These are phyloP conservation scores for Salvia hispanica DNA, from an alignment of 257 asterid genomes.

Conservation along the genomic window DNA sequence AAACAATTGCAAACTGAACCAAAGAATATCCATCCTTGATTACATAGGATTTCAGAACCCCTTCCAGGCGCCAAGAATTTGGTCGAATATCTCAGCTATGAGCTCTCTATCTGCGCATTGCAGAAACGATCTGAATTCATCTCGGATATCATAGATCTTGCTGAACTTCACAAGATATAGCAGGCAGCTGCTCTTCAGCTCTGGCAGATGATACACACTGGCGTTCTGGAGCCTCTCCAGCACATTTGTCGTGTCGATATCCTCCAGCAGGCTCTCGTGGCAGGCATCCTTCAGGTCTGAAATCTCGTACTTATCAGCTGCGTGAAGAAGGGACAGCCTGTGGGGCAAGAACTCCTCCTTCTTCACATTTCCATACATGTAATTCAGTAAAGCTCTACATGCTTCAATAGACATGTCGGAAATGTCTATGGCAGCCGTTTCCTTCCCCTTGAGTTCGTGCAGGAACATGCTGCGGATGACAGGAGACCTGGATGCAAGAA, in stretches of 20 bases:
- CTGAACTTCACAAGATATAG: constrained; percentile 84
- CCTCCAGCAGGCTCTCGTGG: constrained; percentile 85
- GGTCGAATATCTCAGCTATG: constrained; percentile 65
- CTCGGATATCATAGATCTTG: constrained; percentile 72
- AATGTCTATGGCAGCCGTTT: constrained; percentile 56
- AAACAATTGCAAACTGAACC: constrained; percentile 17
- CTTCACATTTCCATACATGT: constrained; percentile 69
- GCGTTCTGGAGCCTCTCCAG: constrained; percentile 86
- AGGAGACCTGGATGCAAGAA: constrained; percentile 89
- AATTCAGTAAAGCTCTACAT: constrained; percentile 71
- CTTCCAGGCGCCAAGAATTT: constrained; percentile 83
- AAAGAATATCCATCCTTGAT: constrained; percentile 4
- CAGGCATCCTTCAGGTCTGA: constrained; percentile 79
- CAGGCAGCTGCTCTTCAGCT: constrained; percentile 79
- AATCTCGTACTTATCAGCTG: constrained; percentile 81
- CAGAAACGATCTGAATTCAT: constrained; percentile 64
- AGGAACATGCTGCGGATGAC: constrained; percentile 91
- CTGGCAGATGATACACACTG: constrained; percentile 61
- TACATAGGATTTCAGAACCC: constrained; percentile 57
- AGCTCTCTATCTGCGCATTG: constrained; percentile 74
- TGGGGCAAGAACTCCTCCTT: constrained; percentile 67
- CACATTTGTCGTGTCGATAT: constrained; percentile 69
- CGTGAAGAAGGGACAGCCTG: constrained; percentile 71
- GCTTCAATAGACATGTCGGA: constrained; percentile 80
- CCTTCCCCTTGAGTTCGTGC: constrained; percentile 78